These are phyloP conservation scores for Diaporthe sp. DNA, from an alignment of 2,329 filamentous ascomycete species.

Conservation along the genomic window DNA sequence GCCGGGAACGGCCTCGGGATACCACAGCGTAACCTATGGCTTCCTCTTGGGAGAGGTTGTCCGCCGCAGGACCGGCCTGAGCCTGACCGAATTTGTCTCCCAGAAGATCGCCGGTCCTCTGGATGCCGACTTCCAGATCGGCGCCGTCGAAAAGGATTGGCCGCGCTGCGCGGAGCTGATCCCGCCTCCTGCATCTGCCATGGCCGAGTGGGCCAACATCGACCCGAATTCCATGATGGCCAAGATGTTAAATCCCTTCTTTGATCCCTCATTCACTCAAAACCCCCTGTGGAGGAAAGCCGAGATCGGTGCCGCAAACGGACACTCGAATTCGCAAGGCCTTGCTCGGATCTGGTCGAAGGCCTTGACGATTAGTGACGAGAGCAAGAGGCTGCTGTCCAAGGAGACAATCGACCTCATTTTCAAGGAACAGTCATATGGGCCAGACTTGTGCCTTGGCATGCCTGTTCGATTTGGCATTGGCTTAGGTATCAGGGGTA, in stretches of 20 bases:
- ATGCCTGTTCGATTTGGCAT: not conserved
- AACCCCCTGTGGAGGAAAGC: not conserved
- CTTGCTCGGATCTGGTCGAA: constrained; percentile 8
- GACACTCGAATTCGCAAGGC: constrained; percentile 1
- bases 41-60: not conserved
- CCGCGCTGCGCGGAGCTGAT: constrained; percentile 5
- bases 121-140: constrained; percentile 13
- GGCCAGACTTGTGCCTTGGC: not conserved
- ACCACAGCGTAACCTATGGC: constrained; percentile 7
- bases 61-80: not conserved
- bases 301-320: constrained; percentile 2
- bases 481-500: not conserved
- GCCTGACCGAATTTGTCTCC: constrained; percentile 3
- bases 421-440: constrained; percentile 16
- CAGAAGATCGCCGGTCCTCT: not conserved
- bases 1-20: not conserved
- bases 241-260: not conserved
- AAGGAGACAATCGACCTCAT: constrained; percentile 16
- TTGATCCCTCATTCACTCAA: not conserved
- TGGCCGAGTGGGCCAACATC: not conserved
- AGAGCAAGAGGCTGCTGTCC: not conserved
- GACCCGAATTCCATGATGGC: not conserved
- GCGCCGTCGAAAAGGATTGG: constrained; percentile 7
- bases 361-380: not conserved
- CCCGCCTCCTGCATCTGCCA: not conserved